Evolutionary conservation across 352 stramenopile genomes (phyloP).

Genomic region (Phytophthora niederhauseri): DNA sequence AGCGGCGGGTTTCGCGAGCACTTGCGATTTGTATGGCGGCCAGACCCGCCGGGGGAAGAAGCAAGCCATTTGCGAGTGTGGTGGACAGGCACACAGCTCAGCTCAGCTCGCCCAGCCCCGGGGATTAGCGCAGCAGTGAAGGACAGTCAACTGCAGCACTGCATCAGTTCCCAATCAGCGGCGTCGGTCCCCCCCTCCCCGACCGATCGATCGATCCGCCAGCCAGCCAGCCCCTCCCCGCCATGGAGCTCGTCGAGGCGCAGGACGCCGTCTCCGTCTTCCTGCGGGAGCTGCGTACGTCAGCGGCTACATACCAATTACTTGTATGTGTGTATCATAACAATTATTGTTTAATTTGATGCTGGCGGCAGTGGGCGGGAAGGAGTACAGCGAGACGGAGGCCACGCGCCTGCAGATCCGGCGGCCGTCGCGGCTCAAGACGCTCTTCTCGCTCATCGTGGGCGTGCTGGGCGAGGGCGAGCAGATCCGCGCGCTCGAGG

Average conservation of each 20-base stretch:
- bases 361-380: conserved; percentile 51
- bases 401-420: conserved; percentile 69
- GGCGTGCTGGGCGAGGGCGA: conserved; percentile 69
- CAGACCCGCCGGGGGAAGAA: conserved; percentile 13
- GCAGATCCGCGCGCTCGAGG: conserved; percentile 70
- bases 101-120: not conserved
- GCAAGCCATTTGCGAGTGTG: conserved; percentile 28
- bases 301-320: not conserved
- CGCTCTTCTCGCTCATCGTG: conserved; percentile 70
- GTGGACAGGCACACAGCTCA: conserved; percentile 20
- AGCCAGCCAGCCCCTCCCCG: conserved; percentile 4
- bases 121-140: conserved; percentile 10
- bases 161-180: conserved; percentile 30
- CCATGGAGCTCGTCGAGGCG: conserved; percentile 38
- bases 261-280: conserved; percentile 46
- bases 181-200: not conserved
- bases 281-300: conserved; percentile 53
- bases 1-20: conserved; percentile 17
- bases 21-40: conserved; percentile 29
- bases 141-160: too few relatives aligned
- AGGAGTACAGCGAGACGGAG: conserved; percentile 65
- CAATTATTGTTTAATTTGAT: conserved; percentile 1
- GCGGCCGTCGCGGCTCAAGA: conserved; percentile 61
- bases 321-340: too few relatives aligned
- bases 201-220: too few relatives aligned